Percentiles rank a stretch among this genome's conserved stretches.
Evolutionary conservation across 148 eudicot genomes (phyloP).

Genomic region (Persicaria maculosa): DNA sequence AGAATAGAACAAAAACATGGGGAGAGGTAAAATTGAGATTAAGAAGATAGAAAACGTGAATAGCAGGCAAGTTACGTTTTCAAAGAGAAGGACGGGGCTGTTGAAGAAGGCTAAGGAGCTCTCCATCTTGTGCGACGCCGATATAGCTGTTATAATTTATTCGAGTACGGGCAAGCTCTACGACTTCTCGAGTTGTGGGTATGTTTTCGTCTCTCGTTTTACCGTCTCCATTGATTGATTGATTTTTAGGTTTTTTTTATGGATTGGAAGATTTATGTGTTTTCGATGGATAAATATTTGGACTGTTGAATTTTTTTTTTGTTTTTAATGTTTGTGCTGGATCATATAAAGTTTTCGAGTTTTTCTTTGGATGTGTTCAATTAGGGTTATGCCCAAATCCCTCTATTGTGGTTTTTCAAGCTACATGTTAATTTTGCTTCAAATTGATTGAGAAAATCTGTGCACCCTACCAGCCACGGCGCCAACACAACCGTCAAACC

Average conservation of each 20-base stretch:
- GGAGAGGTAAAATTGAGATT: conserved; percentile 3
- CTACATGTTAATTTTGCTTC: too few relatives aligned
- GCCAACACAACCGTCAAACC: too few relatives aligned
- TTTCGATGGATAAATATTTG: too few relatives aligned
- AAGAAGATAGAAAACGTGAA: conserved; percentile 10
- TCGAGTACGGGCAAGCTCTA: conserved; percentile 8
- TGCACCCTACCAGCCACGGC: too few relatives aligned
- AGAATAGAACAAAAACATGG: background rate
- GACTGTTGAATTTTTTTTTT: too few relatives aligned
- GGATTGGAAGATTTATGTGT: too few relatives aligned
- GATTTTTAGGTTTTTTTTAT: background rate
- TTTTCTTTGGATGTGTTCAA: too few relatives aligned
- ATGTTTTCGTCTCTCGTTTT: background rate
- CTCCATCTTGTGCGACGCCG: background rate
- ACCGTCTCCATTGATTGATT: background rate
- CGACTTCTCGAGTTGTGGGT: conserved; percentile 5
- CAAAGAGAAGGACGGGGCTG: background rate
- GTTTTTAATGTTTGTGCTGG: too few relatives aligned
- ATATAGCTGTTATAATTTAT: conserved; percentile 6
- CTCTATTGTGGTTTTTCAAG: too few relatives aligned
- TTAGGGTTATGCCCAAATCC: too few relatives aligned
- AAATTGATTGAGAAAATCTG: too few relatives aligned
- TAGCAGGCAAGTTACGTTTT: conserved; percentile 5
- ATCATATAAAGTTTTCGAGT: too few relatives aligned
- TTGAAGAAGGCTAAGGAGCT: conserved; percentile 6